These are phyloP conservation scores for Elaeis guineensis DNA, from an alignment of 176 grass and related monocot genomes.

Conservation along the genomic window DNA sequence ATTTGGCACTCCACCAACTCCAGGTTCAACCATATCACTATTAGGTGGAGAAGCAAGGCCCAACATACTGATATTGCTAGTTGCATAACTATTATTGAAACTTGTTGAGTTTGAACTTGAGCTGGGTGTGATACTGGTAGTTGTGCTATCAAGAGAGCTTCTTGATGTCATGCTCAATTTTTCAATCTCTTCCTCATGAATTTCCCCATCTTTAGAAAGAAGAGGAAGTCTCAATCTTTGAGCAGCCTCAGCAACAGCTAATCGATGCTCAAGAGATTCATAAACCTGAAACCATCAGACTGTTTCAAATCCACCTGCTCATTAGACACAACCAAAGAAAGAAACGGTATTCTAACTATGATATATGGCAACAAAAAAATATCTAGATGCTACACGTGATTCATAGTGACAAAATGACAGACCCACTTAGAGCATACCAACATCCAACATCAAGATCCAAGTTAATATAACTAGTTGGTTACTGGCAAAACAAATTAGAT, in stretches of 20 bases:
- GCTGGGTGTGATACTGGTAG: constrained; percentile 52
- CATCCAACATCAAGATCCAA: no score
- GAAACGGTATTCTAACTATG: no score
- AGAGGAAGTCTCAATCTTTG: constrained; percentile 89
- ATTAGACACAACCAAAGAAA: no score
- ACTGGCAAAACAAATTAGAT: no score
- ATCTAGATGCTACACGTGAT: no score
- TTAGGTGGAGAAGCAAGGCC: constrained; percentile 20
- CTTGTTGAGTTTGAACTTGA: constrained; percentile 48
- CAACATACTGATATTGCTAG: constrained; percentile 32
- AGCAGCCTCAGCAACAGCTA: constrained; percentile 55
- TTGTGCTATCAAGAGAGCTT: constrained; percentile 65
- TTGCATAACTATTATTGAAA: constrained; percentile 61
- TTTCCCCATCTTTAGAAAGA: constrained; percentile 71
- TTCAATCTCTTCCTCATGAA: constrained; percentile 77
- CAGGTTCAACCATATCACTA: constrained; percentile 43
- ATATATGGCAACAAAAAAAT: no score
- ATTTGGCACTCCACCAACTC: constrained; percentile 68
- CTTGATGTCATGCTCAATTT: constrained; percentile 73
- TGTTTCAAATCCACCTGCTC: no score
- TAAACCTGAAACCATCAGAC: constrained; percentile 54
- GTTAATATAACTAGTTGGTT: no score
- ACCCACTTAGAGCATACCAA: no score
- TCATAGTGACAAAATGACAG: no score
- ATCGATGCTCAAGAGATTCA: constrained; percentile 77